These are phyloP conservation scores for Leccinum truebloodii DNA, from an alignment of 768 basidiomycete genomes.

Conservation along the genomic window DNA sequence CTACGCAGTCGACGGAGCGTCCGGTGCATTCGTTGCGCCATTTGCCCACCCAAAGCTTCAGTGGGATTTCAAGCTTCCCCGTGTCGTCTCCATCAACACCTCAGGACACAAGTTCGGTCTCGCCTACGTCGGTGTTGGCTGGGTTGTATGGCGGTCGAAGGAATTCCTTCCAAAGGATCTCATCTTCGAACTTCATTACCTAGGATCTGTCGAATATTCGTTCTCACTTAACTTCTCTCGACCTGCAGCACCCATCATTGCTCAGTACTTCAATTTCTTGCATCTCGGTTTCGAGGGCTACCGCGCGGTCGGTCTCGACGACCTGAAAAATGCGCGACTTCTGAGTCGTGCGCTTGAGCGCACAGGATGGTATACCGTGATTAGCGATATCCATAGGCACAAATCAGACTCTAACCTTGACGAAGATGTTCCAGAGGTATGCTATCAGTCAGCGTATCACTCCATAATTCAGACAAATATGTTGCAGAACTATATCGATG, in stretches of 20 bases:
- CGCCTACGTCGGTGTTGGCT: conserved; percentile 59
- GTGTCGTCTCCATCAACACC: conserved; percentile 60
- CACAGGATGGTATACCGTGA: conserved; percentile 50
- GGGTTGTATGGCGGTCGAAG: conserved; percentile 62
- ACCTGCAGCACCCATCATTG: conserved; percentile 60
- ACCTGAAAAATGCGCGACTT: conserved; percentile 64
- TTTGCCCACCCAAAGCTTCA: conserved; percentile 53
- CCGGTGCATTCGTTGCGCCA: conserved; percentile 63
- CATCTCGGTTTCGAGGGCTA: conserved; percentile 61
- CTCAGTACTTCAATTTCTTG: conserved; percentile 64
- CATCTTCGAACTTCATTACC: conserved; percentile 61
- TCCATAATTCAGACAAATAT: neutral
- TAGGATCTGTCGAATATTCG: conserved; percentile 68
- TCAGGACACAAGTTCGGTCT: conserved; percentile 66
- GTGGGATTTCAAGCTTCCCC: conserved; percentile 63
- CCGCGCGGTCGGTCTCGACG: conserved; percentile 45
- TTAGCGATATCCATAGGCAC: conserved; percentile 56
- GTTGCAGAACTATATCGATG: conserved; percentile 46
- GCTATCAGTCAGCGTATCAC: conserved; percentile 7
- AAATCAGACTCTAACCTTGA: conserved; percentile 36
- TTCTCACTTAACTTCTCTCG: conserved; percentile 66
- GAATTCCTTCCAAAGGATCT: conserved; percentile 65
- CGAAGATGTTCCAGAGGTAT: conserved; percentile 60
- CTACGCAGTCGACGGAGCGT: conserved; percentile 53
- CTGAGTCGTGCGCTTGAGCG: conserved; percentile 62